Evolutionary conservation across 257 asterid genomes (phyloP).

Genomic region (Solanum lignicaule): DNA sequence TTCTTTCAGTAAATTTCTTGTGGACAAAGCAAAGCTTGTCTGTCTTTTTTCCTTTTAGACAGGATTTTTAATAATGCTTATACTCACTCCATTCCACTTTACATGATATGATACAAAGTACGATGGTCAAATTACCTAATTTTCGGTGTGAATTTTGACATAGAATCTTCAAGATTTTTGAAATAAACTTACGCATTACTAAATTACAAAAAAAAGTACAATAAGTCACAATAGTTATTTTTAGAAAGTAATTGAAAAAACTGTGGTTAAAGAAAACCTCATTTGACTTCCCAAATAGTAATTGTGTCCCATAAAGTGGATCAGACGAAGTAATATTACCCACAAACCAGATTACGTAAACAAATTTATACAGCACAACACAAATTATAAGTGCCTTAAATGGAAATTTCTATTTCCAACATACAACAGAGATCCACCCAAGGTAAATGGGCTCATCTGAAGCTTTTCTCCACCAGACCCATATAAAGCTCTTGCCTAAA

Average conservation of each 20-base stretch:
- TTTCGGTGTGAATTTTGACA: not conserved
- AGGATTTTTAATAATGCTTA: not conserved
- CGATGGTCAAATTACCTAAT: not conserved
- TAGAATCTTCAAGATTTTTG: not conserved
- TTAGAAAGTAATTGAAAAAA: not conserved
- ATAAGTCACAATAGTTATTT: not conserved
- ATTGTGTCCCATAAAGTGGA: not conserved
- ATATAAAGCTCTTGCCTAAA: not conserved
- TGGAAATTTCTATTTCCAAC: not conserved
- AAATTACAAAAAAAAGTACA: not conserved
- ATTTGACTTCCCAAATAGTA: not conserved
- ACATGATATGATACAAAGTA: not conserved
- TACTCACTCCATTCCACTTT: not conserved
- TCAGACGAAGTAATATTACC: not conserved
- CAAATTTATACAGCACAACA: not conserved
- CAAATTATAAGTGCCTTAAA: not conserved
- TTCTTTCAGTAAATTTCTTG: not conserved
- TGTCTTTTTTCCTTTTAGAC: not conserved
- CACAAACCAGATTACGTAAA: not conserved
- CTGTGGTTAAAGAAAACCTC: not conserved
- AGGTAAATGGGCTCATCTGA: not conserved
- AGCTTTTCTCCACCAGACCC: not conserved
- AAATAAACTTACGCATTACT: not conserved
- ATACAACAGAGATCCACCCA: not conserved
- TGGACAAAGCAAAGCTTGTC: not conserved